These are phyloP conservation scores for Aureobasidium zeae DNA, from an alignment of 2,329 filamentous ascomycete genomes.

Conservation along the genomic window DNA sequence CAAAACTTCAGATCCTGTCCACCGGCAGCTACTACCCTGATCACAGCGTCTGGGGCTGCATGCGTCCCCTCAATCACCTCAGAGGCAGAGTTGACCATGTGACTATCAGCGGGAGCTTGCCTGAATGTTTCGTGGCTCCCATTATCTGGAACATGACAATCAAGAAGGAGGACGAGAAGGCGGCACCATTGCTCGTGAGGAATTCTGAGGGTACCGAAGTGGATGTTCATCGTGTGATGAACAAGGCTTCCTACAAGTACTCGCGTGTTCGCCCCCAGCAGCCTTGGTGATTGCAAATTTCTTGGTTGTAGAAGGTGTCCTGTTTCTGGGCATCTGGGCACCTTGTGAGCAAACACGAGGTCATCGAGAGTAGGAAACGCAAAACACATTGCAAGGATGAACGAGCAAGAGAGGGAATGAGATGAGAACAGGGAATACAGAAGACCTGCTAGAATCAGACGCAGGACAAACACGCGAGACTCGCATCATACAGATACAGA, in stretches of 20 bases:
- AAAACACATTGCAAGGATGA: too few relatives aligned
- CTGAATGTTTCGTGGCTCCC: slow-evolving; percentile 1
- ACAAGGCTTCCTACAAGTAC: background rate
- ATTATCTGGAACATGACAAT: slow-evolving; percentile 3
- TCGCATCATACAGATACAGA: too few relatives aligned
- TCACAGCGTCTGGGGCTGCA: slow-evolving; percentile 18
- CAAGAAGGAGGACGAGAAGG: background rate
- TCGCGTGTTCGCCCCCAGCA: background rate
- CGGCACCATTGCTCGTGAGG: background rate
- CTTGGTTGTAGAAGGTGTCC: too few relatives aligned
- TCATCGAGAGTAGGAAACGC: too few relatives aligned
- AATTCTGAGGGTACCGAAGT: background rate
- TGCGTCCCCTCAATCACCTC: slow-evolving; percentile 20
- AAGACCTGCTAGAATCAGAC: too few relatives aligned
- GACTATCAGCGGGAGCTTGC: slow-evolving; percentile 23
- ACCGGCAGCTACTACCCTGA: slow-evolving; percentile 22
- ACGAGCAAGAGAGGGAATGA: too few relatives aligned
- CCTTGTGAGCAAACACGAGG: too few relatives aligned
- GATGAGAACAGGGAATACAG: too few relatives aligned
- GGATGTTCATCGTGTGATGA: background rate
- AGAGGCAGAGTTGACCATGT: slow-evolving; percentile 20
- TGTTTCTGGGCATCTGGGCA: too few relatives aligned
- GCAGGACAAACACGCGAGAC: too few relatives aligned
- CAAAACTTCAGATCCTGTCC: slow-evolving; percentile 18
- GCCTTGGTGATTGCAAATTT: too few relatives aligned